Evolutionary conservation across 768 basidiomycete genomes (phyloP).

Genomic region (Pleurotus tuoliensis): DNA sequence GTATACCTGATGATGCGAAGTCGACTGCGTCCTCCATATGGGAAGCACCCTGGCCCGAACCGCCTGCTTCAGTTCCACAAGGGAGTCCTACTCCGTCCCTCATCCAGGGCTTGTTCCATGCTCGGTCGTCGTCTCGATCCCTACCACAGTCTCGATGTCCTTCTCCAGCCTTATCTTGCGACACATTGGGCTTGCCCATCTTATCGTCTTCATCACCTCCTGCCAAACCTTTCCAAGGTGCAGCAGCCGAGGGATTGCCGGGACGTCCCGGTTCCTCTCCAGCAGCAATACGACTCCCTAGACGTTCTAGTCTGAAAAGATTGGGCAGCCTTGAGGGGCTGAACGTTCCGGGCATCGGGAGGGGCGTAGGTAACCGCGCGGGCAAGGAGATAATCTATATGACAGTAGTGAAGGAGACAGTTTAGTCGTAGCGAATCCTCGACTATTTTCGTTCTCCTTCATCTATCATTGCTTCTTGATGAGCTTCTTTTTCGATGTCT

Average conservation of each 20-base stretch:
- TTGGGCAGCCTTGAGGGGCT: conserved; percentile 1
- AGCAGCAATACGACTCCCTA: background rate
- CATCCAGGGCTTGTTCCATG: conserved; percentile 16
- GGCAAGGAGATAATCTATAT: conserved; percentile 35
- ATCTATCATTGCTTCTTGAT: background rate
- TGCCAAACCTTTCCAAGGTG: conserved; percentile 16
- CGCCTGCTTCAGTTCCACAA: conserved; percentile 20
- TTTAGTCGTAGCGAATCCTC: background rate
- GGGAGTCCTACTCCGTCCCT: conserved; percentile 19
- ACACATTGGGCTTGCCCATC: conserved; percentile 16
- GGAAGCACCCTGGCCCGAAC: conserved; percentile 36
- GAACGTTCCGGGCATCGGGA: conserved; percentile 19
- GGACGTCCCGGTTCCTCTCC: background rate
- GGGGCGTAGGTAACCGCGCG: conserved; percentile 14
- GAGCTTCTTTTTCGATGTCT: background rate
- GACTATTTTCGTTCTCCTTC: background rate
- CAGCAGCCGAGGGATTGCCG: conserved; percentile 17
- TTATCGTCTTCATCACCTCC: conserved; percentile 10
- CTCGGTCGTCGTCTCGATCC: conserved; percentile 14
- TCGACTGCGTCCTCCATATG: conserved; percentile 35
- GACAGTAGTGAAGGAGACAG: conserved; percentile 37
- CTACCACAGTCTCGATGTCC: conserved; percentile 18
- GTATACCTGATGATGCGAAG: conserved; percentile 26
- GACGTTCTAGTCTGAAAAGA: background rate
- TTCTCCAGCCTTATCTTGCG: conserved; percentile 27